phyloP scores from a whole-genome alignment of 2,329 filamentous ascomycete species.

The Diaporthe batatas region DNA sequence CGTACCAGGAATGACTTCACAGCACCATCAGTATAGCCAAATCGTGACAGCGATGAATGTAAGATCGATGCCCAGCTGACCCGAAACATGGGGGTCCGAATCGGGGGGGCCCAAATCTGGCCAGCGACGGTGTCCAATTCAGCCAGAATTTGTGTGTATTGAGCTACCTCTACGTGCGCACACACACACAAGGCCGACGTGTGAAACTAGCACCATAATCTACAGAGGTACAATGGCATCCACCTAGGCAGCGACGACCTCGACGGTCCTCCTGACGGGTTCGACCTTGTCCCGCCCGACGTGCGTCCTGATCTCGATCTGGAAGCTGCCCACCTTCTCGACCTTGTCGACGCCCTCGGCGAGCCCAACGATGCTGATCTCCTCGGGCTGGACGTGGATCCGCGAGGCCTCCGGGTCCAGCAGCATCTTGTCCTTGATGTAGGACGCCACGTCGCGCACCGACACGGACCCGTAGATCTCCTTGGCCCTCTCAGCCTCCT shows the following conservation, averaged over 20 bases:
- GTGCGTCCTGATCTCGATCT: conserved; percentile 52
- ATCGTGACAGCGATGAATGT: neutral
- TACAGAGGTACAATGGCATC: neutral
- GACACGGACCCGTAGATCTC: conserved; percentile 61
- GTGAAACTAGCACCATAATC: neutral
- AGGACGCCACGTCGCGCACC: conserved; percentile 52
- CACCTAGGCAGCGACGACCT: conserved; percentile 52
- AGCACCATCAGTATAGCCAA: neutral
- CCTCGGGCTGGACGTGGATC: conserved; percentile 52
- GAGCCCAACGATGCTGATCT: conserved; percentile 52
- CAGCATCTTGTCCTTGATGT: conserved; percentile 53
- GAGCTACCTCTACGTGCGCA: neutral
- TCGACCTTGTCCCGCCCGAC: conserved; percentile 47
- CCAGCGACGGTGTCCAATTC: neutral
- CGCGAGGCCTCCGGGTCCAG: conserved; percentile 51
- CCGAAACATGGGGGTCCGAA: neutral
- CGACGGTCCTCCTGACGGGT: conserved; percentile 51
- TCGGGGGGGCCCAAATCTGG: neutral
- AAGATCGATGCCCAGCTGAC: neutral
- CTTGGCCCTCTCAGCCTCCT: conserved; percentile 36
- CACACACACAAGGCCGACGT: neutral
- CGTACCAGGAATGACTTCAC: neutral
- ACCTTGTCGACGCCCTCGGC: conserved; percentile 54
- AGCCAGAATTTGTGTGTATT: conserved; percentile 5
- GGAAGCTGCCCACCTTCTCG: conserved; percentile 57